Percentiles rank a stretch among this genome's conserved stretches.
Conservation (phyloP, 768 basidiomycete species). For the Leccinum ochraceum region DNA sequence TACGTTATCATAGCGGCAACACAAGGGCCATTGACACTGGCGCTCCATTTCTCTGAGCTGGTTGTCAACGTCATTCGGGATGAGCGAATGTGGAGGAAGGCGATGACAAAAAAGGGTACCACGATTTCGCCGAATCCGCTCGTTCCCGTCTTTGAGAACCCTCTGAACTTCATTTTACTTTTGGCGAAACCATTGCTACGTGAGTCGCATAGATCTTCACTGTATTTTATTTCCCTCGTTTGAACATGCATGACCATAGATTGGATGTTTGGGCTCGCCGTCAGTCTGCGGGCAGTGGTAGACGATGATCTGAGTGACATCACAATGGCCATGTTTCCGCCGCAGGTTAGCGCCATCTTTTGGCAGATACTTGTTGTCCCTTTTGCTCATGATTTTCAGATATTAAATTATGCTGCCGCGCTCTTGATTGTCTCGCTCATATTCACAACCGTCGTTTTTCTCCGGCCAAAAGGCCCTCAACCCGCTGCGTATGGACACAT, state of each 20-base stretch:
- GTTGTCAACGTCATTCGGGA: constrained; percentile 30
- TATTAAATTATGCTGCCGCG: constrained; percentile 24
- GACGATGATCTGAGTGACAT: no score
- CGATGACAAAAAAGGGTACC: constrained; percentile 17
- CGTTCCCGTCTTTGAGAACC: constrained; percentile 21
- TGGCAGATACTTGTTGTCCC: not conserved
- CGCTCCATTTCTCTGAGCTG: constrained; percentile 30
- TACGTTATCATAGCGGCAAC: constrained; percentile 25
- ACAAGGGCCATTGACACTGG: constrained; percentile 31
- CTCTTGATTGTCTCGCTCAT: constrained; percentile 23
- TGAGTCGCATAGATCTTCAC: constrained; percentile 12
- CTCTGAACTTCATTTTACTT: constrained; percentile 17
- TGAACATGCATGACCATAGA: constrained; percentile 17
- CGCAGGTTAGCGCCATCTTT: constrained; percentile 20
- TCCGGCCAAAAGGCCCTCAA: constrained; percentile 25
- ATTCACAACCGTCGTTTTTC: constrained; percentile 12
- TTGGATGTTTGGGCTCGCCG: constrained; percentile 35
- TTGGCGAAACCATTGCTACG: constrained; percentile 28
- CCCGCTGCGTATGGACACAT: constrained; percentile 36
- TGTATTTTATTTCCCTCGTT: not conserved
- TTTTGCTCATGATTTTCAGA: constrained; percentile 14
- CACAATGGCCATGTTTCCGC: not conserved
- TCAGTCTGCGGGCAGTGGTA: constrained; percentile 5
- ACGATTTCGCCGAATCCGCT: constrained; percentile 22
- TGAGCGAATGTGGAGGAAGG: constrained; percentile 10